Evolutionary conservation across 2,329 filamentous ascomycete genomes (phyloP).

Genomic region (Cercospora sp.): DNA sequence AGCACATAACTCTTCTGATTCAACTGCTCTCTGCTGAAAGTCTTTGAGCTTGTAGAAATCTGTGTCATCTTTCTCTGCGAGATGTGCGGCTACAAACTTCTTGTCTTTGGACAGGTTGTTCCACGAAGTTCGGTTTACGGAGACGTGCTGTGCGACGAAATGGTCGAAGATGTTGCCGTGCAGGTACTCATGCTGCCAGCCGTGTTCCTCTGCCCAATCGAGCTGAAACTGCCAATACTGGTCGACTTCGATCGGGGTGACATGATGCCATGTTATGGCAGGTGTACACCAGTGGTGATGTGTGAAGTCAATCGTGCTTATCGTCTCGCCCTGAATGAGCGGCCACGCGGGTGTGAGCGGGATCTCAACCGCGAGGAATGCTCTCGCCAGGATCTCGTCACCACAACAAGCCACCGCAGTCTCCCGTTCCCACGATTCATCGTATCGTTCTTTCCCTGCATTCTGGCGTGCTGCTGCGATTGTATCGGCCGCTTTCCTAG

Average conservation of each 20-base stretch:
- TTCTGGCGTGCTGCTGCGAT: slow-evolving; percentile 43
- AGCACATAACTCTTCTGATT: slow-evolving; percentile 35
- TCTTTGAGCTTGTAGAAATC: slow-evolving; percentile 29
- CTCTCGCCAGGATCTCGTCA: slow-evolving; percentile 56
- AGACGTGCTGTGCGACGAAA: slow-evolving; percentile 37
- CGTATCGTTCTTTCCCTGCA: slow-evolving; percentile 42
- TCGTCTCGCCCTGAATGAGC: slow-evolving; percentile 48
- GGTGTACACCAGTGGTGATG: slow-evolving; percentile 48
- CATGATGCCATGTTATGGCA: slow-evolving; percentile 44
- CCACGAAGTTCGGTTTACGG: slow-evolving; percentile 37
- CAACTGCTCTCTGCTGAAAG: slow-evolving; percentile 32
- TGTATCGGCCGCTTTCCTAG: slow-evolving; percentile 43
- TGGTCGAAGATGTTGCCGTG: slow-evolving; percentile 39
- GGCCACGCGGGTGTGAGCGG: slow-evolving; percentile 48
- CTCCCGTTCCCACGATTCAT: slow-evolving; percentile 45
- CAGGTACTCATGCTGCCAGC: slow-evolving; percentile 39
- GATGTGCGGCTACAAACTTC: slow-evolving; percentile 29
- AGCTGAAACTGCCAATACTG: slow-evolving; percentile 38
- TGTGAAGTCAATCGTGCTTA: slow-evolving; percentile 46
- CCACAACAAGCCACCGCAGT: slow-evolving; percentile 55
- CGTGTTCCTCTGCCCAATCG: slow-evolving; percentile 35
- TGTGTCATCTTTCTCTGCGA: slow-evolving; percentile 27
- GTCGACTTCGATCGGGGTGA: slow-evolving; percentile 36
- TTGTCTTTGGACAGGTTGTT: slow-evolving; percentile 38
- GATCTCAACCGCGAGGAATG: slow-evolving; percentile 49